Conservation (phyloP, 352 stramenopile genomes). For the Phytophthora sp. region DNA sequence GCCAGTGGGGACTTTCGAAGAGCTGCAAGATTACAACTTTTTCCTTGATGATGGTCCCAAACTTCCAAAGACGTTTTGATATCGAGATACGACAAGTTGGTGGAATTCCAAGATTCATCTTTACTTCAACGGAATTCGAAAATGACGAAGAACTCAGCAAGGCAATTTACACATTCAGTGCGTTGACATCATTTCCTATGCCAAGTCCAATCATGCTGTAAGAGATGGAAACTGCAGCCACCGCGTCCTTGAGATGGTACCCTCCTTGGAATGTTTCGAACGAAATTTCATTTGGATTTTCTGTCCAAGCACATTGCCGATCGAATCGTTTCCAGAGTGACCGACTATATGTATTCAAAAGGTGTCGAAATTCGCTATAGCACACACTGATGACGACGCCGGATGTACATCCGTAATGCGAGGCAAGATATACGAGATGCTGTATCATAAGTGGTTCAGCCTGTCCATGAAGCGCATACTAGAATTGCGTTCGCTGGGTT, state of each 20-base stretch:
- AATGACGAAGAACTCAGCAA: neutral
- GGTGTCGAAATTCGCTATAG: slow-evolving; percentile 6
- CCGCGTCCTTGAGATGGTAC: slow-evolving; percentile 21
- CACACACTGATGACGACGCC: slow-evolving; percentile 6
- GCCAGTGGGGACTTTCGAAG: slow-evolving; percentile 1
- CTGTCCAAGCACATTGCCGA: slow-evolving; percentile 17
- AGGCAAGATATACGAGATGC: slow-evolving; percentile 18
- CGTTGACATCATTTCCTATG: slow-evolving; percentile 9
- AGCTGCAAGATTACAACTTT: slow-evolving; percentile 17
- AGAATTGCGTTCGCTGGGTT: neutral
- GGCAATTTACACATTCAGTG: slow-evolving; percentile 14
- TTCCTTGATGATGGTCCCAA: neutral
- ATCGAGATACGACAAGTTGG: slow-evolving; percentile 18
- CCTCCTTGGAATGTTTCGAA: slow-evolving; percentile 1
- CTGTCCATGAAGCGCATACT: slow-evolving; percentile 4
- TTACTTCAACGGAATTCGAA: slow-evolving; percentile 4
- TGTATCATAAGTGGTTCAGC: slow-evolving; percentile 18
- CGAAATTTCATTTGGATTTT: slow-evolving; percentile 18
- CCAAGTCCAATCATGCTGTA: slow-evolving; percentile 7
- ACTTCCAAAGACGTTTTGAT: slow-evolving; percentile 11
- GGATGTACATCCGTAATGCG: slow-evolving; percentile 13
- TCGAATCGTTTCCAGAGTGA: neutral
- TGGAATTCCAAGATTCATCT: slow-evolving; percentile 14
- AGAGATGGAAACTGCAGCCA: slow-evolving; percentile 19
- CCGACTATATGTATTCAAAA: slow-evolving; percentile 2